Evolutionary conservation across 2,329 filamentous ascomycete genomes (phyloP).

Genomic region (Fusarium virguliforme): DNA sequence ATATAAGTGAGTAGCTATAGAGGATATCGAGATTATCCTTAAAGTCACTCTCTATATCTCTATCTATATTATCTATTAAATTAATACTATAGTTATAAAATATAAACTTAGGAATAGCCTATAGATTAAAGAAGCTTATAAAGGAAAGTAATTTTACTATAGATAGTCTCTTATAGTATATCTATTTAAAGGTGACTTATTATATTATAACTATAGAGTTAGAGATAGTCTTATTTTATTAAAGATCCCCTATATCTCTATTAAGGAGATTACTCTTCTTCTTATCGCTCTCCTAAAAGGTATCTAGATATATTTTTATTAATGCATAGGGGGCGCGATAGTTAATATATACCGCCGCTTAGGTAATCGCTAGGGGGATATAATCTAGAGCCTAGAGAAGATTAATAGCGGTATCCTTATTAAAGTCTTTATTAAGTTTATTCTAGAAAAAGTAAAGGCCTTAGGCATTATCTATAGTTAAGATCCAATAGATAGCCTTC

Average conservation of each 20-base stretch:
- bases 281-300: conserved; percentile 50
- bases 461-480: conserved; percentile 31
- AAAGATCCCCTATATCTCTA: conserved; percentile 45
- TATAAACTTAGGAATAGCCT: conserved; percentile 25
- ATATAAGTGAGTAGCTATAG: conserved; percentile 28
- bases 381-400: conserved; percentile 46
- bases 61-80: background rate
- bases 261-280: conserved; percentile 50
- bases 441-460: conserved; percentile 35
- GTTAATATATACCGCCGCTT: conserved; percentile 53
- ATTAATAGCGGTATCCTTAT: conserved; percentile 11
- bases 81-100: conserved; percentile 5
- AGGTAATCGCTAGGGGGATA: conserved; percentile 53
- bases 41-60: conserved; percentile 13
- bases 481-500: conserved; percentile 25
- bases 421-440: conserved; percentile 23
- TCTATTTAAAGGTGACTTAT: conserved; percentile 35
- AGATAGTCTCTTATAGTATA: conserved; percentile 14
- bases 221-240: conserved; percentile 27
- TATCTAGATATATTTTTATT: conserved; percentile 52
- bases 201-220: conserved; percentile 31
- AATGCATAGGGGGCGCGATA: conserved; percentile 42
- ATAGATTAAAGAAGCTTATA: conserved; percentile 38
- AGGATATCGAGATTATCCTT: conserved; percentile 36
- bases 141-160: conserved; percentile 21